Evolutionary conservation across 768 basidiomycete species (phyloP), one percentile per base, ranked within the genome.

Genomic region (Cubamyces sp.): DNA sequence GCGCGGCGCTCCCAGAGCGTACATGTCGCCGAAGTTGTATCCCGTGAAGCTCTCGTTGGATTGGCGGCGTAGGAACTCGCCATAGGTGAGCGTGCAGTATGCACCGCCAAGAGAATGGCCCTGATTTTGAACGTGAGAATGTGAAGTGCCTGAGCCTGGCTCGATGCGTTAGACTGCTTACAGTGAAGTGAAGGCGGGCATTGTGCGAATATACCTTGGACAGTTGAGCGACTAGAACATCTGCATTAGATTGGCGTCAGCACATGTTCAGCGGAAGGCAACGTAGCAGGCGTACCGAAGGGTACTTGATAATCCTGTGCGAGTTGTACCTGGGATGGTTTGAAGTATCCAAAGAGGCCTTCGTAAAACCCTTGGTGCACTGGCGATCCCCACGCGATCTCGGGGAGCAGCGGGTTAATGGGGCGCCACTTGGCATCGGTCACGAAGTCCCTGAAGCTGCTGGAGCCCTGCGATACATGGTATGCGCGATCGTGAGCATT

Each of bases 91-190:
- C 11, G 54, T 55, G 41, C 54, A 61, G 39, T 37, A 52, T 2
- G 41, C 60, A 5, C 47, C 60, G 43, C 60, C 60, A 26, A 61
- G 54, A 6, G 60, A 61, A 28, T 61, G 60, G 37, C 60, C 60
- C 60, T 61, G 40, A 30, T n/a, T 15, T 9, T 15, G 12, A 23
- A 11, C 12, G 40, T 34, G 15, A 40, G 18, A 12, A 8, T 19
- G 26, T n/a, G n/a, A n/a, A n/a, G n/a, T n/a, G 26, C 14, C 4
- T 1, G 9, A 34, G 5, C 34, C 9, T 5, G 1, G 34, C 9
- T 34, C 34, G 34, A 34, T 34, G 34, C 11, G 26, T 34, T 7
- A 8, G 8, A 19, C 23, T 1, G 30, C 60, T 42, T 23, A 61
- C 60, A 16, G 60, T 61, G 60, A 61, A 49, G 40, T 61, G 60